Conservation (phyloP, 2,329 filamentous ascomycete species). For the Calonectria crousiana region DNA sequence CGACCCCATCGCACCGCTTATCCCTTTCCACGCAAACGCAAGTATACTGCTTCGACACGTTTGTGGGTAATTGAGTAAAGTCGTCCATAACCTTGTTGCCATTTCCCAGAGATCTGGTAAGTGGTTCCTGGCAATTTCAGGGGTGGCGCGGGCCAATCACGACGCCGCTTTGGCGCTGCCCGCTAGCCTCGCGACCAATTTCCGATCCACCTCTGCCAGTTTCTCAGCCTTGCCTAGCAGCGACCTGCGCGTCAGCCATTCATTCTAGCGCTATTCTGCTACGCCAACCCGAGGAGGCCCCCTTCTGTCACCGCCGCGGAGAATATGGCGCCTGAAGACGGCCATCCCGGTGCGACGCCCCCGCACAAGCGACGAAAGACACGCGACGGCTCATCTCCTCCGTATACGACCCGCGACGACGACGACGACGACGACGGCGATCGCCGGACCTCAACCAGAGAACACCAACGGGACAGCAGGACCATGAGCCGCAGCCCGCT, state of each 20-base stretch:
- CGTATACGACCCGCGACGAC: conserved; percentile 41
- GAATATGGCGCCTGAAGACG: conserved; percentile 47
- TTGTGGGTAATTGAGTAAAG: not conserved
- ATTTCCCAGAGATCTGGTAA: conserved; percentile 38
- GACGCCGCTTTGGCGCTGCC: not conserved
- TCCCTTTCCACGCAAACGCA: not conserved
- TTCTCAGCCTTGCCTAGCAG: conserved; percentile 38
- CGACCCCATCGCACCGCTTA: not conserved
- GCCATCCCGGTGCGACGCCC: conserved; percentile 41
- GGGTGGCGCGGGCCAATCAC: conserved; percentile 40
- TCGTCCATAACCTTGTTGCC: conserved; percentile 4
- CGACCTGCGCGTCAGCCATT: not conserved
- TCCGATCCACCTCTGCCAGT: not conserved
- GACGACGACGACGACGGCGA: conserved; percentile 14
- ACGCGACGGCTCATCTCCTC: conserved; percentile 43
- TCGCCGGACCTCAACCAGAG: conserved; percentile 36
- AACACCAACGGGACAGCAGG: conserved; percentile 34
- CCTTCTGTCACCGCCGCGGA: not conserved
- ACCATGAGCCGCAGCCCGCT: conserved; percentile 42
- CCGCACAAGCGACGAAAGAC: conserved; percentile 51
- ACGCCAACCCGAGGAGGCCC: not conserved
- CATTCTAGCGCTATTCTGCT: not conserved
- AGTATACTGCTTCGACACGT: not conserved
- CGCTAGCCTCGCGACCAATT: conserved; percentile 12
- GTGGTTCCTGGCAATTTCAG: conserved; percentile 43